phyloP scores from a whole-genome alignment of 2,329 filamentous ascomycete species.

The Colletotrichum euphorbiae region DNA sequence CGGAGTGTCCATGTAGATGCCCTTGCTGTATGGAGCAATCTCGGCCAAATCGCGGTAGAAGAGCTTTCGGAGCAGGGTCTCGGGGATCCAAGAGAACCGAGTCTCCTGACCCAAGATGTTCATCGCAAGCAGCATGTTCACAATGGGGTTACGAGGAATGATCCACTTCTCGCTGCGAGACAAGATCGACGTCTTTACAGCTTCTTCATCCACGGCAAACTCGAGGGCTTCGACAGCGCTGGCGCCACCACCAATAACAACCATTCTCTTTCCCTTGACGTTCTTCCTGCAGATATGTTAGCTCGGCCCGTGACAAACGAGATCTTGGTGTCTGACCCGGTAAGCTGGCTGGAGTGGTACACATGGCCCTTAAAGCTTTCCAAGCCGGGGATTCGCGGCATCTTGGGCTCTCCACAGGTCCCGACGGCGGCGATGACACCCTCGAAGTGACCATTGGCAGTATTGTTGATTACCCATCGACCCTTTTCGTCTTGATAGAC shows the following conservation, averaged over 20 bases:
- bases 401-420: slow-evolving; percentile 82
- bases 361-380: slow-evolving; percentile 78
- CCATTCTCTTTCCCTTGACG: slow-evolving; percentile 79
- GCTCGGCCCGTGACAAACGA: neutral
- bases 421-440: slow-evolving; percentile 83
- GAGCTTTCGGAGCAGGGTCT: slow-evolving; percentile 77
- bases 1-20: slow-evolving; percentile 85
- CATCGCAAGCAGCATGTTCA: slow-evolving; percentile 78
- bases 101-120: slow-evolving; percentile 87
- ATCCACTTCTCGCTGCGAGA: slow-evolving; percentile 88
- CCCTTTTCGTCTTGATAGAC: slow-evolving; percentile 76
- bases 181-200: slow-evolving; percentile 77
- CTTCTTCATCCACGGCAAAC: slow-evolving; percentile 76
- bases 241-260: slow-evolving; percentile 82
- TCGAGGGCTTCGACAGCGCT: slow-evolving; percentile 86
- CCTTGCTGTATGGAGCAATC: slow-evolving; percentile 75
- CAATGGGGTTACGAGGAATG: slow-evolving; percentile 81
- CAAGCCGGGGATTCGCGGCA: slow-evolving; percentile 77
- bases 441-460: slow-evolving; percentile 78
- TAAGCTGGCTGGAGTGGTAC: slow-evolving; percentile 80
- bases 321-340: slow-evolving; percentile 57
- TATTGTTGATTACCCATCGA: slow-evolving; percentile 82
- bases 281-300: slow-evolving; percentile 62
- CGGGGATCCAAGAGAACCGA: slow-evolving; percentile 80
- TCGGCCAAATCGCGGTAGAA: slow-evolving; percentile 87